Evolutionary conservation across 306 rosid species (phyloP).

Genomic region (Trifolium fragiferum): DNA sequence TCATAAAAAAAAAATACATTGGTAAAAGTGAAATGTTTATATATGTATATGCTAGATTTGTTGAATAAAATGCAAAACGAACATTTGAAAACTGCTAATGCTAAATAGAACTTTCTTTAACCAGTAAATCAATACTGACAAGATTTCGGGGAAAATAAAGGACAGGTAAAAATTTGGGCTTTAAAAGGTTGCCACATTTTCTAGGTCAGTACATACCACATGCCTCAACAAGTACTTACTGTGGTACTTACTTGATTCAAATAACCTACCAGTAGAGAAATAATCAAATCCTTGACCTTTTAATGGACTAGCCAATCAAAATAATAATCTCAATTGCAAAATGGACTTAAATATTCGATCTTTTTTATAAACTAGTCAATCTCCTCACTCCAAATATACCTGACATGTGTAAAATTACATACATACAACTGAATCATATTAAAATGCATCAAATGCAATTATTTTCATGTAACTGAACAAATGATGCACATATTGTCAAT

Average conservation of each 20-base stretch:
- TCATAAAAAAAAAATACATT: not conserved
- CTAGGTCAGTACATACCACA: not conserved
- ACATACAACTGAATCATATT: not conserved
- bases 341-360: not conserved
- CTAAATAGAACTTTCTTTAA: not conserved
- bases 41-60: not conserved
- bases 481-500: not conserved
- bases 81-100: not conserved
- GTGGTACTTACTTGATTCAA: not conserved
- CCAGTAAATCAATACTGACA: not conserved
- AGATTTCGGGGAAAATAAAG: not conserved
- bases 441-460: constrained; percentile 6
- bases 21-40: not conserved
- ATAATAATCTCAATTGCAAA: not conserved
- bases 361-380: not conserved
- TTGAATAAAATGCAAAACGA: not conserved
- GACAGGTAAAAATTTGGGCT: not conserved
- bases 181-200: not conserved
- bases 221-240: constrained; percentile 1
- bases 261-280: not conserved
- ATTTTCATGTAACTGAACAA: constrained; percentile 12
- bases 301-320: not conserved
- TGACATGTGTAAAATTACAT: not conserved
- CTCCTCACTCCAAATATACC: not conserved
- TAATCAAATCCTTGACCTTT: not conserved